phyloP scores from a whole-genome alignment of 2,329 filamentous ascomycete species.

The Scedosporium dehoogii region DNA sequence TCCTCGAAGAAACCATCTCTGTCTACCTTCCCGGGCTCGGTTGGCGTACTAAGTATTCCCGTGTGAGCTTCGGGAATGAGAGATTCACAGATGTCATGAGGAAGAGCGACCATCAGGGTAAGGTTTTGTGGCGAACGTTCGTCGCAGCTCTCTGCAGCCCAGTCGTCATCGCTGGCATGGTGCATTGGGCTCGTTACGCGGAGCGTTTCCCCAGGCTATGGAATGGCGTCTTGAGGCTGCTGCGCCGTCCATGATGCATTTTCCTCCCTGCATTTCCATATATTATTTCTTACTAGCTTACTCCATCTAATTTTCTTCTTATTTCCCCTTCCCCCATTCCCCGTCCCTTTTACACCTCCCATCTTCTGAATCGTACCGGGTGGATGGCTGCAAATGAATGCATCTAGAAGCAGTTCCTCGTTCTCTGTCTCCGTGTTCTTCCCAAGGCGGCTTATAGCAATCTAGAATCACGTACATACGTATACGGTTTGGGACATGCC shows the following conservation, averaged over 20 bases:
- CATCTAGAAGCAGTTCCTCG: too few species aligned
- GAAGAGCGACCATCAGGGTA: constrained; percentile 59
- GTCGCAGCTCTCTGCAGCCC: constrained; percentile 1
- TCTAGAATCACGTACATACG: too few species aligned
- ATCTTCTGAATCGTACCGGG: too few species aligned
- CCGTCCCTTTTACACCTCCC: too few species aligned
- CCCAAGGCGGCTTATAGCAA: too few species aligned
- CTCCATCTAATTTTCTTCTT: too few species aligned
- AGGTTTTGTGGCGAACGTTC: constrained; percentile 31
- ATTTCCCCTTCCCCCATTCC: too few species aligned
- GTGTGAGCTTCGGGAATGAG: constrained; percentile 90
- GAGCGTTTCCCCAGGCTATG: background rate
- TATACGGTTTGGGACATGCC: too few species aligned
- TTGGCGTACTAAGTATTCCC: constrained; percentile 86
- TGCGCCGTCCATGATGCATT: background rate
- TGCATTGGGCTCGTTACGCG: background rate
- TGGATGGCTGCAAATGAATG: too few species aligned
- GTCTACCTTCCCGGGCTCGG: constrained; percentile 67
- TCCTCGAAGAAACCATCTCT: constrained; percentile 73
- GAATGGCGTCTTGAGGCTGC: background rate
- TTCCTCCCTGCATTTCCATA: background rate
- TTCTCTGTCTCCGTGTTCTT: too few species aligned
- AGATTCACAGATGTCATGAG: constrained; percentile 74
- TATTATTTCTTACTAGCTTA: too few species aligned
- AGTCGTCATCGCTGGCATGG: background rate